A percentile compares a stretch with the other conserved stretches of the same genome.
These are phyloP conservation scores for Myriangium duriaei DNA, from an alignment of 2,329 filamentous ascomycete genomes.

Conservation along the genomic window DNA sequence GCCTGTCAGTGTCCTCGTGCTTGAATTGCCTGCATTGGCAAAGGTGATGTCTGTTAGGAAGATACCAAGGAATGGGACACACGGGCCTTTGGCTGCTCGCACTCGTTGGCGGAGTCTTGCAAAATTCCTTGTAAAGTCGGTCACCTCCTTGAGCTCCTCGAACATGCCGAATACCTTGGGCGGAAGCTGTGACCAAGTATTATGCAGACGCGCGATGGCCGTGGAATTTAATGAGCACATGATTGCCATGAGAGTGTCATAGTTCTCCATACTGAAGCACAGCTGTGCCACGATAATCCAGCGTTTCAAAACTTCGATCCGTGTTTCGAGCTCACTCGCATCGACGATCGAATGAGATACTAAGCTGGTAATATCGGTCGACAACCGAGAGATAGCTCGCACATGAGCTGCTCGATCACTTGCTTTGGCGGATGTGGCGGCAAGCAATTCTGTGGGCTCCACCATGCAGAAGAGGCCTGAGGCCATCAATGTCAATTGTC, in stretches of 20 bases:
- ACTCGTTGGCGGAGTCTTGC: constrained; percentile 71
- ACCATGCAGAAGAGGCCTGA: constrained; percentile 87
- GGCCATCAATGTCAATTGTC: constrained; percentile 85
- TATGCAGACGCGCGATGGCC: constrained; percentile 73
- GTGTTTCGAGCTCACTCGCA: constrained; percentile 81
- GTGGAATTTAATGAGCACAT: constrained; percentile 89
- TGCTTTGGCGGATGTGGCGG: constrained; percentile 84
- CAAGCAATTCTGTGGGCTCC: constrained; percentile 79
- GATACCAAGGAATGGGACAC: constrained; percentile 88
- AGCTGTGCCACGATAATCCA: constrained; percentile 92
- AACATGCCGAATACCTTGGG: constrained; percentile 70
- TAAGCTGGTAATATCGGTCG: constrained; percentile 82
- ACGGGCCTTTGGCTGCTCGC: constrained; percentile 77
- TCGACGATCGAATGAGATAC: constrained; percentile 88
- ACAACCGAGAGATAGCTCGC: constrained; percentile 82
- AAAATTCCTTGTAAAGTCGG: constrained; percentile 86
- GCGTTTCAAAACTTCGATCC: constrained; percentile 82
- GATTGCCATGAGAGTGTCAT: constrained; percentile 93
- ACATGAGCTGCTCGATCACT: constrained; percentile 75
- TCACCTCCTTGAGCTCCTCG: constrained; percentile 66
- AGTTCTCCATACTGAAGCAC: constrained; percentile 84
- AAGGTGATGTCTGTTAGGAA: constrained; percentile 95
- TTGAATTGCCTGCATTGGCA: constrained; percentile 84
- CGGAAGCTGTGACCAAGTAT: constrained; percentile 84
- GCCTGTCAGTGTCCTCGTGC: constrained; percentile 61